Evolutionary conservation across 495 filamentous ascomycete genomes (phyloP).

Genomic region (Rhizodiscina lignyota): DNA sequence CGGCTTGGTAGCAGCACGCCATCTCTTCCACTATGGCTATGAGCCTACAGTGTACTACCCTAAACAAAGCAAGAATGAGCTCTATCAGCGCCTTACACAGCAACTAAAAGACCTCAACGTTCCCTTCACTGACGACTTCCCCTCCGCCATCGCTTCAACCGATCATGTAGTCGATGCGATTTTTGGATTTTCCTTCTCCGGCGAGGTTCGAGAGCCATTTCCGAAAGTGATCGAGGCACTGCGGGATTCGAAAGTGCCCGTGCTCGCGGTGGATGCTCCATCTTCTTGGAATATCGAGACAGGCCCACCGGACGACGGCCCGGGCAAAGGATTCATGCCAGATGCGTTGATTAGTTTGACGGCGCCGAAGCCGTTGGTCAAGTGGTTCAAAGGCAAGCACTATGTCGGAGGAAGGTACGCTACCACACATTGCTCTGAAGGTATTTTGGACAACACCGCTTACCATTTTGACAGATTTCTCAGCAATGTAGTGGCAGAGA

Average conservation of each 20-base stretch:
- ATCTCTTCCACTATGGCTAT: constrained; percentile 91
- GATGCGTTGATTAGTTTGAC: constrained; percentile 70
- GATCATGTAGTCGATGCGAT: constrained; percentile 86
- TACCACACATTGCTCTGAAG: constrained; percentile 7
- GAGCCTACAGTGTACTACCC: constrained; percentile 83
- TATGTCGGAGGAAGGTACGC: constrained; percentile 65
- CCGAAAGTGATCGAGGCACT: constrained; percentile 62
- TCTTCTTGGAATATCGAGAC: constrained; percentile 84
- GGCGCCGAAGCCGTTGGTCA: constrained; percentile 85
- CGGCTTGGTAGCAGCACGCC: constrained; percentile 85
- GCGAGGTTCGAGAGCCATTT: constrained; percentile 81
- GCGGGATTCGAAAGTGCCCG: constrained; percentile 50
- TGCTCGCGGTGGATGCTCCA: constrained; percentile 81
- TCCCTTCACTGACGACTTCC: constrained; percentile 74
- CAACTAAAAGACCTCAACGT: constrained; percentile 72
- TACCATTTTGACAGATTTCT: constrained; percentile 47
- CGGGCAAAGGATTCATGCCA: constrained; percentile 68
- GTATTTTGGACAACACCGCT: not conserved
- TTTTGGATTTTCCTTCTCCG: constrained; percentile 94
- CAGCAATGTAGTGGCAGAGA: constrained; percentile 58
- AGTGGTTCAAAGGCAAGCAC: constrained; percentile 68
- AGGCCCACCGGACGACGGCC: constrained; percentile 63
- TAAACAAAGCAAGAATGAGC: constrained; percentile 72
- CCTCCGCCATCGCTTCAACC: constrained; percentile 40
- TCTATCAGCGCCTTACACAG: constrained; percentile 71